Base-by-base conservation (phyloP, 306 rosid genomes). In the Sindora glabra region DNA sequence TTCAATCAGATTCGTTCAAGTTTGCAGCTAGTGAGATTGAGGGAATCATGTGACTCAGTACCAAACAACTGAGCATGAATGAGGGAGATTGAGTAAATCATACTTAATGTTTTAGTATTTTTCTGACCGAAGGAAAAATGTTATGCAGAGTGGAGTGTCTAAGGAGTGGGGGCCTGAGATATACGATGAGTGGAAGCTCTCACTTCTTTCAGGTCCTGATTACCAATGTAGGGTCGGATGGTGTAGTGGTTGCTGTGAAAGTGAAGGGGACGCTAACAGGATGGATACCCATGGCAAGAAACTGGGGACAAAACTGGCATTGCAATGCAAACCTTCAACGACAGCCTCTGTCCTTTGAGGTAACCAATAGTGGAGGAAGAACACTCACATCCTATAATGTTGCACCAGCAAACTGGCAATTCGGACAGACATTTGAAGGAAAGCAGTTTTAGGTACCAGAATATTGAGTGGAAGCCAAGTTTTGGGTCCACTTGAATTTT, bases 261-360 rank as follows among this genome's bases (percentile, higher is more conserved):
- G 95, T 89, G 86, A 94, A 94, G 71, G 97, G 99, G 37, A 81
- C 97, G 15, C 84, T 73, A 77, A 94, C 97, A 34, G 96, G 99
- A 16, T 94, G 99, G 99, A 86, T 89, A 48, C 90, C 95, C 0
- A 74, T 94, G 96, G 86, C 92, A 26, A 83, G 96, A 68, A 88
- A 88, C 25, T 86, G 96, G 96, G 98, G 98, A 15, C 95, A 85
- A 64, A 77, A 74, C 68, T 88, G 96, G 95, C 95, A 88, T 67
- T 83, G 88, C 85, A 83, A 80, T 70, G 78, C 74, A 72, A 76
- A 92, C 74, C 88, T 94, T 40, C 81, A 77, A 67, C 66, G 76
- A 22, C 97, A 94, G 68, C 99, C 97, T 61, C 64, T 94, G 62
- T 89, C 99, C 16, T 94, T 94, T 32, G 99, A 94, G 81, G 95